Evolutionary conservation across 2,329 filamentous ascomycete species (phyloP), one percentile per base, ranked within the genome.

Genomic region (Colletotrichum sp.): DNA sequence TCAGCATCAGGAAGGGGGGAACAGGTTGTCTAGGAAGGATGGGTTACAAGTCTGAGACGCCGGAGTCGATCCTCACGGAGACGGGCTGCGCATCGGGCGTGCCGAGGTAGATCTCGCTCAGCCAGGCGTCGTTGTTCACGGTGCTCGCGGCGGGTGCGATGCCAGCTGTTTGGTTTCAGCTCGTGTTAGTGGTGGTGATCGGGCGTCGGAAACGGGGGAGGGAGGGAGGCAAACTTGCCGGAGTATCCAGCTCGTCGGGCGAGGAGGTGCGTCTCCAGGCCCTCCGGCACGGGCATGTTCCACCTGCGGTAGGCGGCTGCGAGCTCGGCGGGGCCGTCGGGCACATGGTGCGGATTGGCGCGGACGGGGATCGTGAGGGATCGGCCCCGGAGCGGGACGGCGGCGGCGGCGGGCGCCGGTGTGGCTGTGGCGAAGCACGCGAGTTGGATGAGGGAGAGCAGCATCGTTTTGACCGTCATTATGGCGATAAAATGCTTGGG

Each of bases 31-130:
- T n/a, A n/a, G n/a, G n/a, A n/a, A n/a, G n/a, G n/a, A n/a, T n/a
- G n/a, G n/a, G n/a, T n/a, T 15, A 74, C 76, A 76, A 74, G 66
- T 77, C 70, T 13, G 76, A 66, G 9, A 66, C 67, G 18, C 30
- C 66, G 15, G 69, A 68, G 28, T 77, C 76, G 18, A 77, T 72
- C n/a, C 74, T 68, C 30, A 77, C 63, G 62, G 74, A 68, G 15
- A 77, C 34, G 5, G 55, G 49, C 60, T 77, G 74, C 10, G 65
- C 30, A 5, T 62, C 24, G 16, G 68, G 36, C 8, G 21, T 39
- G 8, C 76, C 72, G 72, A 76, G 12, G 52, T 62, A 71, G n/a
- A 76, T 39, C 12, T 75, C 67, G 10, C 71, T 75, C 15, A 76
- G 36, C 75, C 75, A 76, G 52, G 67, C 69, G 28, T 49, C 71